A percentile compares a stretch with the other conserved stretches of the same genome.
Evolutionary conservation across 2,329 filamentous ascomycete genomes (phyloP).

Genomic region (Didymella glomerata): DNA sequence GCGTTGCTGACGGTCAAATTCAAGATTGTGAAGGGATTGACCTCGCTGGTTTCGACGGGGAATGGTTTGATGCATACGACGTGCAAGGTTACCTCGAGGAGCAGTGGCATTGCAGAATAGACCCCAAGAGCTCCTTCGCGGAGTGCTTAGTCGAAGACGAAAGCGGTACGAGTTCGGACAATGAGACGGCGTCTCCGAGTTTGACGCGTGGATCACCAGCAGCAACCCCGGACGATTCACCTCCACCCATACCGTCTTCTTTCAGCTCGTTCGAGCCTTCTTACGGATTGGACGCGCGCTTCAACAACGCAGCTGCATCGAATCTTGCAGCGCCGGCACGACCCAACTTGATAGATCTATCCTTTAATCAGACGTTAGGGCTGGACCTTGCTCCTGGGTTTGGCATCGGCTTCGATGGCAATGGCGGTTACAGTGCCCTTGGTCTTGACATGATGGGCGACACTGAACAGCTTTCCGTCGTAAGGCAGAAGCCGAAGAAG

Average conservation of each 20-base stretch:
- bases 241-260: not conserved
- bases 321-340: constrained; percentile 20
- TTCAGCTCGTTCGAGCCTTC: constrained; percentile 19
- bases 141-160: constrained; percentile 54
- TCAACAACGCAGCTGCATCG: constrained; percentile 11
- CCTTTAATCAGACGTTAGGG: constrained; percentile 44
- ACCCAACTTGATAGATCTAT: constrained; percentile 32
- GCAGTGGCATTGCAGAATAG: constrained; percentile 69
- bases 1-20: constrained; percentile 28
- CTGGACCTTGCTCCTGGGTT: constrained; percentile 46
- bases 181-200: constrained; percentile 8
- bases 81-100: constrained; percentile 74
- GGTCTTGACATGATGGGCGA: constrained; percentile 29
- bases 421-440: constrained; percentile 23
- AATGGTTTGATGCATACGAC: constrained; percentile 80
- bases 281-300: constrained; percentile 39
- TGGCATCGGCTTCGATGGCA: constrained; percentile 28
- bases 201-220: constrained; percentile 11
- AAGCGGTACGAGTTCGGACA: constrained; percentile 11
- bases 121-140: constrained; percentile 67
- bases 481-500: constrained; percentile 45
- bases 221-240: constrained; percentile 10
- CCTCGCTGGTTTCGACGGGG: constrained; percentile 71
- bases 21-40: constrained; percentile 54
- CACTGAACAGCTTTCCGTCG: constrained; percentile 26